Percentiles rank a stretch among this genome's conserved stretches.
Conservation (phyloP, 805 yeast genomes). For the Candida rishiriensis region DNA sequence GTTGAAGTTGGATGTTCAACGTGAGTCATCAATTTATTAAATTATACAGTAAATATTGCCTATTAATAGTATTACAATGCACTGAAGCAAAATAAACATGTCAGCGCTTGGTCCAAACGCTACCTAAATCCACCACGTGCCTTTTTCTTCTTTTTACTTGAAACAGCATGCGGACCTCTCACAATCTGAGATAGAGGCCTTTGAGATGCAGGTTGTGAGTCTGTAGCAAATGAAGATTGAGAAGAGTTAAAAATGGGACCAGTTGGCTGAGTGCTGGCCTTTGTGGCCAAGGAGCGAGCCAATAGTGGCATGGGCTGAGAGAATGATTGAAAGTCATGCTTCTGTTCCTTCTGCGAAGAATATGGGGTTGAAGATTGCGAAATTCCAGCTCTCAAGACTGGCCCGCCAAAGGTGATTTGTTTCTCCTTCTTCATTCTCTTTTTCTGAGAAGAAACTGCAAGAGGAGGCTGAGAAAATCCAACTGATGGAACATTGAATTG, state of each 20-base stretch:
- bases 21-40: conserved; percentile 1
- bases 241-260: neutral
- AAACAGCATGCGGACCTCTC: conserved; percentile 1
- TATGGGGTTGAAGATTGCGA: no score
- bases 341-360: no score
- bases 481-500: conserved; percentile 8
- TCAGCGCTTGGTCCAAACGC: no score
- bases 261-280: neutral
- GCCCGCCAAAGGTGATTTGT: no score
- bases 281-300: neutral
- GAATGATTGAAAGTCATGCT: no score
- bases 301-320: no score
- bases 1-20: no score
- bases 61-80: no score
- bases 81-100: no score
- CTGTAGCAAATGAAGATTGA: neutral
- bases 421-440: no score
- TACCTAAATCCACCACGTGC: conserved; percentile 3
- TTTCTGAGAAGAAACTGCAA: no score
- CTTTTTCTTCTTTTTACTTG: conserved; percentile 9
- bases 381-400: no score
- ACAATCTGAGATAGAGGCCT: conserved; percentile 5
- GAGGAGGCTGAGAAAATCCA: conserved; percentile 5
- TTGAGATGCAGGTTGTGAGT: neutral
- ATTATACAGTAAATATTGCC: neutral